These are phyloP conservation scores for Vaccinium corymbosum DNA, from an alignment of 148 eudicot species.

Conservation along the genomic window DNA sequence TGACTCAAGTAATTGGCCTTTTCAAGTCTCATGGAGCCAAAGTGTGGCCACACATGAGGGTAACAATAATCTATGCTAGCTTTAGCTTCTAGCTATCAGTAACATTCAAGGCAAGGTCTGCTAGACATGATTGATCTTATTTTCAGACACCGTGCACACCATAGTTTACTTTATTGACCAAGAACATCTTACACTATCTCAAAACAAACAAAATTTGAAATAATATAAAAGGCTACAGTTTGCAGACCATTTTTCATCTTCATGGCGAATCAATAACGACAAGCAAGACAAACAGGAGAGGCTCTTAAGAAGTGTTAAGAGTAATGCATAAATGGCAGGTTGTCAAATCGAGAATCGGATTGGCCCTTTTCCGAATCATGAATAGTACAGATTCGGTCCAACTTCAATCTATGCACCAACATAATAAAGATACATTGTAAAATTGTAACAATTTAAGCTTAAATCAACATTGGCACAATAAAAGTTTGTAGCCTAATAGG, in stretches of 20 bases:
- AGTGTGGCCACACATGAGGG: background rate
- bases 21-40: conserved; percentile 1
- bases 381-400: too few species aligned
- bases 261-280: background rate
- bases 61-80: background rate
- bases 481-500: too few species aligned
- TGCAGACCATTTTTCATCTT: background rate
- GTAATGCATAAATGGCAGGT: background rate
- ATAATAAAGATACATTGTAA: too few species aligned
- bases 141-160: background rate
- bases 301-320: background rate
- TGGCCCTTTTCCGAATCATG: too few species aligned
- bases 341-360: background rate
- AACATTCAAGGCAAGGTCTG: conserved; percentile 2
- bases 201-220: background rate
- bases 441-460: too few species aligned
- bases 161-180: background rate
- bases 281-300: background rate
- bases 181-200: too few species aligned
- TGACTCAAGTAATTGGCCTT: conserved; percentile 1
- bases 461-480: too few species aligned
- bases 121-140: background rate
- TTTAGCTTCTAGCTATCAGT: background rate
- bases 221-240: background rate
- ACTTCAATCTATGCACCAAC: too few species aligned